Percentiles rank a stretch among this genome's conserved stretches.
Conservation (phyloP, 2,329 filamentous ascomycete genomes). For the Akanthomyces muscarius region DNA sequence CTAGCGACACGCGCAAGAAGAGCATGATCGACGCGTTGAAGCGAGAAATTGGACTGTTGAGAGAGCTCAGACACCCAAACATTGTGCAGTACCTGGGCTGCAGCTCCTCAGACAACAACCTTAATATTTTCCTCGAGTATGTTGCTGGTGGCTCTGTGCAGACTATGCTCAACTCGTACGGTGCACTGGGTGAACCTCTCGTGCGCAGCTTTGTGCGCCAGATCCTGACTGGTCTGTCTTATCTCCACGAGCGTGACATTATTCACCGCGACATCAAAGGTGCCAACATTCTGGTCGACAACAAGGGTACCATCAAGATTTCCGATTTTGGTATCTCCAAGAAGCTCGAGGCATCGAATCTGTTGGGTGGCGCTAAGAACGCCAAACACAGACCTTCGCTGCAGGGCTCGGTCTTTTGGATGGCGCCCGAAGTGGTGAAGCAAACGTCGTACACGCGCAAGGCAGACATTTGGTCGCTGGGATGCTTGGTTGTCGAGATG, state of each 20-base stretch:
- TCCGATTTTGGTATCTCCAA: conserved; percentile 99
- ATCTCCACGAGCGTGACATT: conserved; percentile 90
- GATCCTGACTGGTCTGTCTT: conserved; percentile 87
- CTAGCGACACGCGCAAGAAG: conserved; percentile 78
- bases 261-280: conserved; percentile 99
- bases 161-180: conserved; percentile 98
- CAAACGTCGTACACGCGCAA: conserved; percentile 98
- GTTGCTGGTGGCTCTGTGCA: conserved; percentile 96
- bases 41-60: conserved; percentile 89
- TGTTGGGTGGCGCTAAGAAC: conserved; percentile 66
- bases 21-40: conserved; percentile 97
- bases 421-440: conserved; percentile 97
- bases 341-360: conserved; percentile 87
- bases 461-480: conserved; percentile 97
- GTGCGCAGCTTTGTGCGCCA: conserved; percentile 96
- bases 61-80: conserved; percentile 91
- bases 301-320: conserved; percentile 98
- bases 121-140: conserved; percentile 99
- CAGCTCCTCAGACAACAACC: conserved; percentile 74
- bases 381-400: conserved; percentile 72
- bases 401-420: conserved; percentile 98
- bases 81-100: conserved; percentile 98
- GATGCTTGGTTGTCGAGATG: conserved; percentile 97
- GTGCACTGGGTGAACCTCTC: conserved; percentile 85
- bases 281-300: conserved; percentile 97